These are phyloP conservation scores for Salix caprea DNA, from an alignment of 345 rosid genomes.

Conservation along the genomic window DNA sequence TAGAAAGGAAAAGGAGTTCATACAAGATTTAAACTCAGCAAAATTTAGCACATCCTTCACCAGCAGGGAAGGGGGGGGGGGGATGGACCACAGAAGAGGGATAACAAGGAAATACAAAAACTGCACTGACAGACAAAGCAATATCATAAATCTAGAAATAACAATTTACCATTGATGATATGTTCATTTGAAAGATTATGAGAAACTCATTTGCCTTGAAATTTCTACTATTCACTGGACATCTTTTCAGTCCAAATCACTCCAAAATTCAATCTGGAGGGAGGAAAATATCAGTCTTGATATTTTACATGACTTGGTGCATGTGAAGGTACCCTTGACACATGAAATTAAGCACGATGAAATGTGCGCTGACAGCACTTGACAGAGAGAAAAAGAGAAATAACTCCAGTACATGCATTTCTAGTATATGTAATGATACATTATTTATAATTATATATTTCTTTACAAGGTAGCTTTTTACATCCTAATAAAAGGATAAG, in stretches of 20 bases:
- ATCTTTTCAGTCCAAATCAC: background rate
- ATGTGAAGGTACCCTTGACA: no score
- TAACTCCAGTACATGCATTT: background rate
- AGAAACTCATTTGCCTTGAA: background rate
- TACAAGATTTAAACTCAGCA: background rate
- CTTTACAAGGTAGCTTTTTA: background rate
- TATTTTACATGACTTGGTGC: no score
- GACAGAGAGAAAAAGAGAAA: background rate
- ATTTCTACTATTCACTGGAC: background rate
- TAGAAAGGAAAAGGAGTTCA: background rate
- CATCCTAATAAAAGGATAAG: background rate
- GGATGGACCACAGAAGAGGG: background rate
- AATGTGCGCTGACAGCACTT: no score
- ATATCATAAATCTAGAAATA: background rate
- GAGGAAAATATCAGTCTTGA: no score
- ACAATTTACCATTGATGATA: background rate
- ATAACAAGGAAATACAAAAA: background rate
- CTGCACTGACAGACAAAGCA: background rate
- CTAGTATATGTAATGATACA: background rate
- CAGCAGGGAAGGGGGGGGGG: no score
- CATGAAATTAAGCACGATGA: no score
- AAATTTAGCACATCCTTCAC: background rate
- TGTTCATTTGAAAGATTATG: background rate
- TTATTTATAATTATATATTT: background rate
- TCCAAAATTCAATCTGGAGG: background rate